phyloP scores from a whole-genome alignment of 2,329 filamentous ascomycete species.

The Tolypocladium paradoxum region DNA sequence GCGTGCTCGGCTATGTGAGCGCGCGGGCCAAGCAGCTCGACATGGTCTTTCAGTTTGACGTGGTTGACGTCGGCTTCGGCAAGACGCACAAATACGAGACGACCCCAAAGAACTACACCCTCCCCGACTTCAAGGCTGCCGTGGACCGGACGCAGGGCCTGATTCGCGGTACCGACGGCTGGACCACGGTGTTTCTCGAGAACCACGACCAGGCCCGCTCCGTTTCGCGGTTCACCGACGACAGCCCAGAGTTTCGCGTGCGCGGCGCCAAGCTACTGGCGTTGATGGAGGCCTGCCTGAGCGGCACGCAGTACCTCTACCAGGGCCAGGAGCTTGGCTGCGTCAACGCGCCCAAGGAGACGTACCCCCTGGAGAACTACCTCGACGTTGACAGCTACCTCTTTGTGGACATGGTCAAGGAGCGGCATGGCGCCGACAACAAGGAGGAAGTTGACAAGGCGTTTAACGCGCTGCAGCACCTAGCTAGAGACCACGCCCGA shows the following conservation, averaged over 20 bases:
- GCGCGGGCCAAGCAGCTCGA: slow-evolving; percentile 48
- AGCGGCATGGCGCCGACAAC: slow-evolving; percentile 16
- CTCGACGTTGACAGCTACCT: slow-evolving; percentile 38
- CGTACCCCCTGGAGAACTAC: slow-evolving; percentile 47
- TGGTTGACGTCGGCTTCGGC: slow-evolving; percentile 50
- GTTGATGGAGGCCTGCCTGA: slow-evolving; percentile 37
- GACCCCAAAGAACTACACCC: slow-evolving; percentile 28
- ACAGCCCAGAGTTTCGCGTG: slow-evolving; percentile 34
- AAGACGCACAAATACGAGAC: slow-evolving; percentile 42
- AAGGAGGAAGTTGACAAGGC: slow-evolving; percentile 24
- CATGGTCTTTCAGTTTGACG: slow-evolving; percentile 61
- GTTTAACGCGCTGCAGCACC: slow-evolving; percentile 17
- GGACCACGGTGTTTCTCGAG: slow-evolving; percentile 55
- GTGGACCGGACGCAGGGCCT: slow-evolving; percentile 40
- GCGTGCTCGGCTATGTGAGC: slow-evolving; percentile 50
- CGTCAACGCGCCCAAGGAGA: slow-evolving; percentile 46
- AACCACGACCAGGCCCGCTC: slow-evolving; percentile 55
- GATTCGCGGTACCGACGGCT: slow-evolving; percentile 42
- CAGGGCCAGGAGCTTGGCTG: slow-evolving; percentile 59
- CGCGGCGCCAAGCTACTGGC: slow-evolving; percentile 49
- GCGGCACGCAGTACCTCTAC: slow-evolving; percentile 55
- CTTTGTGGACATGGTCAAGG: slow-evolving; percentile 19
- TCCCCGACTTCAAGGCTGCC: slow-evolving; percentile 36
- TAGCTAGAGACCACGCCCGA: slow-evolving; percentile 51
- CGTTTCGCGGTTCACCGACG: slow-evolving; percentile 42